These are phyloP conservation scores for Sherardia arvensis DNA, from an alignment of 257 asterid species.

Conservation along the genomic window DNA sequence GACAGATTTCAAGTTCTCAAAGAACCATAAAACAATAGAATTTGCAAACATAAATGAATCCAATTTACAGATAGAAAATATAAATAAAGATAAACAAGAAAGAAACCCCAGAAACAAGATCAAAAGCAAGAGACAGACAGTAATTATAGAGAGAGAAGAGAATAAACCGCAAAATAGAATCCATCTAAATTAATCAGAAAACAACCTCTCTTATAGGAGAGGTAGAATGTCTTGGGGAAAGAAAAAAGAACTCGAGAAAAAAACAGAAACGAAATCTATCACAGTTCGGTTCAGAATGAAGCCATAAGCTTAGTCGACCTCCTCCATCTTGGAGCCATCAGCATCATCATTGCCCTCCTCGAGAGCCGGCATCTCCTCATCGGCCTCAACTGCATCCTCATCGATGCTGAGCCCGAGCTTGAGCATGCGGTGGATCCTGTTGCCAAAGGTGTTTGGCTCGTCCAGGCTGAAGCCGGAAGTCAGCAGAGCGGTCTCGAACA, in stretches of 20 bases:
- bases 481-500: slow-evolving; percentile 49
- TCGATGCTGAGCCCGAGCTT: slow-evolving; percentile 55
- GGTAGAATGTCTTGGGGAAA: no score
- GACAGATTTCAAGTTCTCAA: no score
- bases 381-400: slow-evolving; percentile 38
- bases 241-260: neutral
- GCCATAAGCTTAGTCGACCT: slow-evolving; percentile 32
- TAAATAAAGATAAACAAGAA: no score
- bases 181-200: no score
- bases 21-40: no score
- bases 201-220: no score
- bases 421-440: slow-evolving; percentile 54
- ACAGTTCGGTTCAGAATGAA: neutral
- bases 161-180: no score
- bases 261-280: neutral
- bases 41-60: no score
- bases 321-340: slow-evolving; percentile 67
- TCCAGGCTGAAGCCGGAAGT: slow-evolving; percentile 59
- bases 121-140: no score
- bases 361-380: slow-evolving; percentile 43
- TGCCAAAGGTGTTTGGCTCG: slow-evolving; percentile 50
- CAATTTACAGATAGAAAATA: no score
- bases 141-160: no score
- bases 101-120: no score
- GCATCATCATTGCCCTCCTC: slow-evolving; percentile 46